Percentiles rank a stretch among this genome's conserved stretches.
Evolutionary conservation across 1,284 basidiomycete genomes (phyloP).

Genomic region (Trichosporon sp.): DNA sequence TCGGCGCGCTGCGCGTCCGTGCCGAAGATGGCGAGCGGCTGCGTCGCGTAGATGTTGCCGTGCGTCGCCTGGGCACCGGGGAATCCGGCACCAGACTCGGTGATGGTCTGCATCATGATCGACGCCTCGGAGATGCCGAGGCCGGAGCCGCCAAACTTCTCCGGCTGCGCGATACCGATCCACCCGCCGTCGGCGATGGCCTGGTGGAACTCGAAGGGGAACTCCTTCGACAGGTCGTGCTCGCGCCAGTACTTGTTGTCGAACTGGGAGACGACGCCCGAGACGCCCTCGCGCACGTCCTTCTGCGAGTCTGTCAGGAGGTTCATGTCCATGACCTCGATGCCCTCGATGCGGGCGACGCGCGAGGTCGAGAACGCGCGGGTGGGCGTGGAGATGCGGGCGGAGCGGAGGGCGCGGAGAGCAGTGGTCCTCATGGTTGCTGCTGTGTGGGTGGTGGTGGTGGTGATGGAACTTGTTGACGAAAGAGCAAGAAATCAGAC

Average conservation of each 20-base stretch:
- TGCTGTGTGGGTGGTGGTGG: background rate
- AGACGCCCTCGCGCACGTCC: constrained; percentile 27
- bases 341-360: constrained; percentile 18
- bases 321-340: constrained; percentile 31
- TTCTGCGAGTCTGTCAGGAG: constrained; percentile 32
- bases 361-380: constrained; percentile 23
- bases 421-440: constrained; percentile 8
- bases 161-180: constrained; percentile 31
- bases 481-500: background rate
- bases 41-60: constrained; percentile 32
- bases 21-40: constrained; percentile 32
- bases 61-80: constrained; percentile 32
- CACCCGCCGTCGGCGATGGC: constrained; percentile 31
- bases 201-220: constrained; percentile 34
- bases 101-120: constrained; percentile 35
- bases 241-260: constrained; percentile 33
- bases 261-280: constrained; percentile 21
- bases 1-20: constrained; percentile 29
- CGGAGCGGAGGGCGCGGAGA: constrained; percentile 12
- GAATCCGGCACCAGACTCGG: constrained; percentile 31
- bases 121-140: constrained; percentile 29
- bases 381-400: background rate
- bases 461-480: background rate
- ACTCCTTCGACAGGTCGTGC: constrained; percentile 25
- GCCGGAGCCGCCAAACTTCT: constrained; percentile 29